Base-by-base conservation (phyloP, 768 basidiomycete genomes). In the Leccinum truebloodii region DNA sequence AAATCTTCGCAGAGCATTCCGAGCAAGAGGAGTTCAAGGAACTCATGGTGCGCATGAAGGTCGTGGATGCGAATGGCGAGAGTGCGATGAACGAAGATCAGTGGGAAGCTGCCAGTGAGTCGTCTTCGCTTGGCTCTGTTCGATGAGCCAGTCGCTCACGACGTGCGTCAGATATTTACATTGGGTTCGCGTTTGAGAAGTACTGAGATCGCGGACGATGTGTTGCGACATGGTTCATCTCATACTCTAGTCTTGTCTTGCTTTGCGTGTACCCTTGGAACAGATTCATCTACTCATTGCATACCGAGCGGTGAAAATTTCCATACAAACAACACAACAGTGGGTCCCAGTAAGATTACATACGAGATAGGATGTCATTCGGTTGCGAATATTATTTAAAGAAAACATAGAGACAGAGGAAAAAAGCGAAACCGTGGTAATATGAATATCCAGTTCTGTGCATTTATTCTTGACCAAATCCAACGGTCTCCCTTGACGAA, bases 21-120 rank as follows among this genome's bases (percentile, higher is more conserved):
- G 84, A 90, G 26, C 83, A 90, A 63, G 75, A 83, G 3, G 94
- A 97, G 66, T 98, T 92, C 70, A 85, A 85, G 20, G 83, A 86
- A n/a, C 79, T 98, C 18, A 80, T 98, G 76, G 79, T 89, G 59
- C 83, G 86, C 65, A 99, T 99, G 97, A 90, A 87, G 63, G 97
- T 99, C 30, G 85, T 97, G 48, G 89, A 97, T 69, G 76, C 79
- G 18, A 82, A 89, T 46, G 94, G 95, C 2, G 90, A 90, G 76
- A 95, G 92, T 69, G 78, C 91, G 56, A 97, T 98, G 92, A 86
- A 95, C 64, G 90, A 91, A 65, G 89, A 92, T 66, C 95, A 98
- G 75, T 97, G 96, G 93, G 95, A 98, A 69, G 96, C 96, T 63
- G 95, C 94, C n/a, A 98, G 97, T 98, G 75, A 76, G 94, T 85